Conservation (phyloP, 1,284 basidiomycete genomes). For the Vanrija sp. region DNA sequence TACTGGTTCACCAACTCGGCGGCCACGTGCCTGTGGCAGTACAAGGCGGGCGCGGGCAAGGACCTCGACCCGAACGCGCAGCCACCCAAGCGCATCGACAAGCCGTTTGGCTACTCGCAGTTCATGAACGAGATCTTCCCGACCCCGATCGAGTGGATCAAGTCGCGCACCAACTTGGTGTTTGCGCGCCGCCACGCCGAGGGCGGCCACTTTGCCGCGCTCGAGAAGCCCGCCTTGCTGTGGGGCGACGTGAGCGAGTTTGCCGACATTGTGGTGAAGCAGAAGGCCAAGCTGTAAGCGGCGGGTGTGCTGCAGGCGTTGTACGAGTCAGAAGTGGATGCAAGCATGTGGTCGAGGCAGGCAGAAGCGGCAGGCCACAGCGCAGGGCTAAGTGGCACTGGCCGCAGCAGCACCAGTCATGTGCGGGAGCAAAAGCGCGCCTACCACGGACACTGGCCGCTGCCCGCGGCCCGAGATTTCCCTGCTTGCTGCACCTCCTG, state of each 20-base stretch:
- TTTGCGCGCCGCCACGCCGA: constrained; percentile 40
- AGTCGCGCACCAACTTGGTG: constrained; percentile 40
- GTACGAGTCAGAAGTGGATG: too few relatives aligned
- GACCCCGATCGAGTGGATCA: constrained; percentile 42
- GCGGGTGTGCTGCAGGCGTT: too few relatives aligned
- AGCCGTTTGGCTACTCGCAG: constrained; percentile 48
- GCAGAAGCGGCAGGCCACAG: too few relatives aligned
- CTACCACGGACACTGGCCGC: too few relatives aligned
- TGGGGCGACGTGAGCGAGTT: constrained; percentile 40
- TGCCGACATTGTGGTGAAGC: neutral
- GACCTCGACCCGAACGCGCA: constrained; percentile 12
- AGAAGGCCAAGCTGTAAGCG: too few relatives aligned
- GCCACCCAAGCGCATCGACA: constrained; percentile 28
- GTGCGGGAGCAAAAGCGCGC: too few relatives aligned
- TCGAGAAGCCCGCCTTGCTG: constrained; percentile 49
- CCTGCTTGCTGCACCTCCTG: neutral
- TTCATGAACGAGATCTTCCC: constrained; percentile 48
- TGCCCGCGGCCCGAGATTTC: neutral
- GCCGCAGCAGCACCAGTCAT: too few relatives aligned
- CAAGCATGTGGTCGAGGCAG: too few relatives aligned
- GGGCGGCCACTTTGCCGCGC: constrained; percentile 50
- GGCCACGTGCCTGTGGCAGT: constrained; percentile 49
- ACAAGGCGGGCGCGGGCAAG: constrained; percentile 25
- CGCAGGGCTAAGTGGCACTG: too few relatives aligned
- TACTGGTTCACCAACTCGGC: constrained; percentile 50